These are phyloP conservation scores for Russula abietina DNA, from an alignment of 768 basidiomycete genomes.

Conservation along the genomic window DNA sequence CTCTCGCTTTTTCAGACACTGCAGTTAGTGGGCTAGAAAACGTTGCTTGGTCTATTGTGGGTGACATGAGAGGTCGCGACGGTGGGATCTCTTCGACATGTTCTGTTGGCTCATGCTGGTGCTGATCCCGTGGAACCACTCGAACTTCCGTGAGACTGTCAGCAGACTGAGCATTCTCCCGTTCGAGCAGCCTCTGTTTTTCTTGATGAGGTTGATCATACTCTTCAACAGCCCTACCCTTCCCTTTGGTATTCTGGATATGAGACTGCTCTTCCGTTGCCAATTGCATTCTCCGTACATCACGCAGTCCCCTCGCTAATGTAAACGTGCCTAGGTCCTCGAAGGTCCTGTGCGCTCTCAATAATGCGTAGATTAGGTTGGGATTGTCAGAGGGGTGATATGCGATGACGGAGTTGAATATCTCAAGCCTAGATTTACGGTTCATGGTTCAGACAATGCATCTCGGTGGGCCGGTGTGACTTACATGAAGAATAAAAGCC, in stretches of 20 bases:
- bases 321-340: constrained; percentile 92
- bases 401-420: constrained; percentile 80
- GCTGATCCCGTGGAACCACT: constrained; percentile 20
- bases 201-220: constrained; percentile 47
- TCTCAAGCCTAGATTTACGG: constrained; percentile 60
- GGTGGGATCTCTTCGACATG: constrained; percentile 21
- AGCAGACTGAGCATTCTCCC: constrained; percentile 35
- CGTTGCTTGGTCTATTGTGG: constrained; percentile 35
- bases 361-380: constrained; percentile 78
- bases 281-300: constrained; percentile 69
- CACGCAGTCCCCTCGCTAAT: constrained; percentile 73
- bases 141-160: constrained; percentile 23
- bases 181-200: constrained; percentile 60
- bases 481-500: constrained; percentile 87
- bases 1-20: constrained; percentile 81
- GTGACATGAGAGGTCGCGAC: constrained; percentile 39
- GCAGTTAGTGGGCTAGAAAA: constrained; percentile 27
- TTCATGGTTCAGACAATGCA: neutral
- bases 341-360: constrained; percentile 79
- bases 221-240: constrained; percentile 38
- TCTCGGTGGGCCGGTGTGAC: constrained; percentile 25
- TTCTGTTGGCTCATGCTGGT: constrained; percentile 29
- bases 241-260: constrained; percentile 35
- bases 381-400: constrained; percentile 79
- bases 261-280: constrained; percentile 63